These are phyloP conservation scores for Arabis hirsuta DNA, from an alignment of 345 rosid genomes.

Conservation along the genomic window DNA sequence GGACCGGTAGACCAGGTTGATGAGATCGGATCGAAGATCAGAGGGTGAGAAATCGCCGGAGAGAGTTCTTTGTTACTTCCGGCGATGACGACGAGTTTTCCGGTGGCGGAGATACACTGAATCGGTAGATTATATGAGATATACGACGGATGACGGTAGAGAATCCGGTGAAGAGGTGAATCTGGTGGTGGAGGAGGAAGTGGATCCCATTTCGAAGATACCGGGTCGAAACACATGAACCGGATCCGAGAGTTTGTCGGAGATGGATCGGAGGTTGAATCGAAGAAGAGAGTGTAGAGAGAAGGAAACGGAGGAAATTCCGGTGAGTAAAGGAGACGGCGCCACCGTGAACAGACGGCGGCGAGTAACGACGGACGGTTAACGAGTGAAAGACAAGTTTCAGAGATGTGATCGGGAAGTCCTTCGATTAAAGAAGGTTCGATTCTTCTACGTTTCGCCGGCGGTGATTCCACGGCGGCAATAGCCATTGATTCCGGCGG, in stretches of 20 bases:
- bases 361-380: constrained; percentile 48
- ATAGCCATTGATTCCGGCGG: constrained; percentile 28
- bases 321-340: constrained; percentile 57
- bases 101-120: constrained; percentile 52
- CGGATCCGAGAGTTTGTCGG: constrained; percentile 21
- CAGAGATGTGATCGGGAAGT: constrained; percentile 58
- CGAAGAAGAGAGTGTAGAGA: constrained; percentile 49
- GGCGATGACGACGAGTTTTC: constrained; percentile 50
- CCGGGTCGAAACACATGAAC: constrained; percentile 50
- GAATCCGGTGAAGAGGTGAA: constrained; percentile 49
- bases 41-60: constrained; percentile 59
- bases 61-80: constrained; percentile 47
- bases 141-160: constrained; percentile 55
- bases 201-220: constrained; percentile 50
- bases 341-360: constrained; percentile 60
- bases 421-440: constrained; percentile 43
- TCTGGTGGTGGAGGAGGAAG: constrained; percentile 51
- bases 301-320: constrained; percentile 53
- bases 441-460: constrained; percentile 30
- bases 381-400: constrained; percentile 47
- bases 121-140: constrained; percentile 50
- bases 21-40: constrained; percentile 48
- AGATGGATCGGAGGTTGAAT: constrained; percentile 17
- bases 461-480: constrained; percentile 18
- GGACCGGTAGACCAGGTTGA: constrained; percentile 52